Evolutionary conservation across 495 filamentous ascomycete species (phyloP).

Genomic region (Penicillium taxi): DNA sequence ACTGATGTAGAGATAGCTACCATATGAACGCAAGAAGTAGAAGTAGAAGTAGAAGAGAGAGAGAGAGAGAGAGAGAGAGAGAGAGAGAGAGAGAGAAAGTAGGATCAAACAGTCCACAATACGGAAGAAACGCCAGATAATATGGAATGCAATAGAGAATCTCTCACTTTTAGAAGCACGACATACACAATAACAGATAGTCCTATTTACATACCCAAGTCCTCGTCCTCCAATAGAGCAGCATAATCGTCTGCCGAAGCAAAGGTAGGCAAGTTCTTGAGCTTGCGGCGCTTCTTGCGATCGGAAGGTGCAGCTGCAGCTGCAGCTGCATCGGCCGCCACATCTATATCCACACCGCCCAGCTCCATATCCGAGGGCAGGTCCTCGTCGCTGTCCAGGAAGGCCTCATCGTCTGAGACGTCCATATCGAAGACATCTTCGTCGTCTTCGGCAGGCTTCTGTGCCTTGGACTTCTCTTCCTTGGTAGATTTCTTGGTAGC

Average conservation of each 20-base stretch:
- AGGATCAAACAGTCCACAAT: constrained; percentile 1
- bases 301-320: constrained; percentile 36
- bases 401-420: constrained; percentile 44
- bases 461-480: constrained; percentile 33
- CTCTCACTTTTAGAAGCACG: constrained; percentile 4
- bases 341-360: constrained; percentile 26
- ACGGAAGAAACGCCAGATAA: constrained; percentile 7
- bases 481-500: constrained; percentile 33
- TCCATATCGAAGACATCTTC: constrained; percentile 47
- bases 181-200: constrained; percentile 8
- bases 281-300: constrained; percentile 67
- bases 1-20: too few species aligned
- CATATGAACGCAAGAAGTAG: too few species aligned
- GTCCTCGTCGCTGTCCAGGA: constrained; percentile 48
- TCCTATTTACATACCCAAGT: constrained; percentile 45
- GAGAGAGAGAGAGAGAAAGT: not conserved
- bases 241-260: constrained; percentile 92
- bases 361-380: constrained; percentile 46
- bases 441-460: constrained; percentile 34
- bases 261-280: constrained; percentile 85
- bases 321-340: constrained; percentile 30
- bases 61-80: not conserved
- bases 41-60: too few species aligned
- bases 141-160: constrained; percentile 3
- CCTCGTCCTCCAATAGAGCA: constrained; percentile 68